Evolutionary conservation across 108 stramenopile species (phyloP), one percentile per base, ranked within the genome.

Genomic region (Skeletonema marinoi): DNA sequence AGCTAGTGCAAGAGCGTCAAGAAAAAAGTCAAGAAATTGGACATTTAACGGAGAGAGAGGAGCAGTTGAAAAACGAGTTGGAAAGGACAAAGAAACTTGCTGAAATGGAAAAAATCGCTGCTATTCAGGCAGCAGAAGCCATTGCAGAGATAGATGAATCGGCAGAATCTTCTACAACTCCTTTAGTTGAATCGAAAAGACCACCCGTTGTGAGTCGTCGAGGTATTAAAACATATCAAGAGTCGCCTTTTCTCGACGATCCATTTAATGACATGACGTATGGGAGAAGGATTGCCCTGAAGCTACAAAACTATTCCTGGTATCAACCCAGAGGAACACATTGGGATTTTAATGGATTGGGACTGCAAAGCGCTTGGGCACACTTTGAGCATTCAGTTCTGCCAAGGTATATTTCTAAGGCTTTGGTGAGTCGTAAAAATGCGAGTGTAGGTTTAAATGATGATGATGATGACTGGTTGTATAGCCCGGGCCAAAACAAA

Each of bases 321-420:
- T 95, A 95, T 78, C 86, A 92, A 81, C 94, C 94, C 6, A 66
- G 56, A 14, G 76, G 76, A 32, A 81, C 50, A 31, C 65, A 64
- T 46, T 83, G 82, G 82, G 84, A 85, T 78, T 44, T 48, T 10
- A 38, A 71, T n/a, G 84, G 84, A 44, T 33, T 73, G 17, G 84
- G 84, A 39, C 60, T 81, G 46, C 80, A 78, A 46, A 71, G 66
- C 29, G 93, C 92, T 32, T 96, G 96, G 96, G 92, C 87, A 19
- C 93, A 94, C 71, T 96, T 94, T 86, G 96, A 96, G 74, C 93
- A 94, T 66, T 85, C 85, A n/a, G 83, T 93, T 1, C 69, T 96
- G 56, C 83, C 88, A 3, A 74, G 96, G 39, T 85, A 84, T 60
- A 67, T 80, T 3, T 80, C 35, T 25, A 41, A 61, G 41, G 30